Evolutionary conservation across 2,329 filamentous ascomycete species (phyloP), one percentile per base, ranked within the genome.

Genomic region (Hypoxylon sp.): DNA sequence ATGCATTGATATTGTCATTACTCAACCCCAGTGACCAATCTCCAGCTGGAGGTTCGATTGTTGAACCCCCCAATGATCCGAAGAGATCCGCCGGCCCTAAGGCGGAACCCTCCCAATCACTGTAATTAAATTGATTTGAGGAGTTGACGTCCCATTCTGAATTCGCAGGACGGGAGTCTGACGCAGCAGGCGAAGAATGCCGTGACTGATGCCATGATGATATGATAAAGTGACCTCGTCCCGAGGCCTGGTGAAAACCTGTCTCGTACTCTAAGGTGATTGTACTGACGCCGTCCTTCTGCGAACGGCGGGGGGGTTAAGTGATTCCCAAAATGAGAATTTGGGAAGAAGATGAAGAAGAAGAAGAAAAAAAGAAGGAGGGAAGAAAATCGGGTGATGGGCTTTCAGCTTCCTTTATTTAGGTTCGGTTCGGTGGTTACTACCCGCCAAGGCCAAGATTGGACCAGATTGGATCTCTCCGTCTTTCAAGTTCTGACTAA

Each of bases 221-320:
- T 64, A 69, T 67, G 50, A 27, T 67, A 51, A 30, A 42, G 46
- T 52, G 62, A 60, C 65, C 64, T 69, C 63, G 53, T 54, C 58
- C 36, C 57, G 66, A 67, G 66, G 65, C 64, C 66, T 57, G 63
- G 61, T 51, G 55, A 52, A 55, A 67, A 66, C 57, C 63, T 46
- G 36, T 19, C 20, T 36, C 34, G 61, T 48, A 60, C 31, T 57
- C 51, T 55, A 57, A 35, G 43, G 56, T 42, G 45, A 68, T 68
- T 60, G 59, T 62, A 45, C 51, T 55, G 47, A 42, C 61, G 63
- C 65, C 67, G 67, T 61, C 51, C 46, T 55, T 48, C 27, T 43
- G 48, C 48, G 61, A 67, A 67, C 64, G 62, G 62, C 64, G 51
- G 9, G 41, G 34, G 35, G 19, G 26, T 59, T 42, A n/a, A n/a